Evolutionary conservation across 2,329 filamentous ascomycete genomes (phyloP), one percentile per base, ranked within the genome.

Genomic region (Claviceps sp.): DNA sequence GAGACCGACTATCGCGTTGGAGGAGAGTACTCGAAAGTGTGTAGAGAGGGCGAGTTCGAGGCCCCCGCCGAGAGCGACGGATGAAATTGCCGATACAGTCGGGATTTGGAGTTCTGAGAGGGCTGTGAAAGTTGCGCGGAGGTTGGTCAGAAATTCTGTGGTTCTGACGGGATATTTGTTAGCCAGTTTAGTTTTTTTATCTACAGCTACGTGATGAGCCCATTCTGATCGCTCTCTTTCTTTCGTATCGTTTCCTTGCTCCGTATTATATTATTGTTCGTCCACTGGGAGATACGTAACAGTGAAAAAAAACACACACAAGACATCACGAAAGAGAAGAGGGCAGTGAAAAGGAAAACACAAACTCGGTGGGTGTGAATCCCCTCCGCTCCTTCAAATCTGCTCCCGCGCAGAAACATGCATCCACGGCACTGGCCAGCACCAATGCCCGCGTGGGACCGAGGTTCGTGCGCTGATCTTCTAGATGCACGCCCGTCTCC

Each of bases 31-130:
- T 58, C 93, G 88, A 68, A 98, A 82, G 68, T 93, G 83, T 1
- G 91, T 95, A 59, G 85, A 83, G 6, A 98, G 81, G 1, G 89
- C 91, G 50, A 98, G 80, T 70, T 98, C 93, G 57, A 98, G 82
- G 47, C 93, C 93, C 61, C 93, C 93, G 56, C 93, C 93, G 34
- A 97, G 84, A 5, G 93, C 93, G 53, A 87, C 72, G 48, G 87
- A 93, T 51, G 85, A 85, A 56, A 98, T 81, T 53, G 89, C 89
- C 3, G 87, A 84, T 64, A 98, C 91, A 50, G 91, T 95, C 30
- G 93, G 93, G 59, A 97, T 83, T 14, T 85, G 87, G 43, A 98
- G 83, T 54, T 74, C 67, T 30, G 87, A 77, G 54, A 98, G 79
- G 43, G 78, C 73, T 42, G 79, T 73, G 63, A 98, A 83, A 48